These are phyloP conservation scores for Aspergillus udagawae DNA, from an alignment of 2,329 filamentous ascomycete genomes.

Conservation along the genomic window DNA sequence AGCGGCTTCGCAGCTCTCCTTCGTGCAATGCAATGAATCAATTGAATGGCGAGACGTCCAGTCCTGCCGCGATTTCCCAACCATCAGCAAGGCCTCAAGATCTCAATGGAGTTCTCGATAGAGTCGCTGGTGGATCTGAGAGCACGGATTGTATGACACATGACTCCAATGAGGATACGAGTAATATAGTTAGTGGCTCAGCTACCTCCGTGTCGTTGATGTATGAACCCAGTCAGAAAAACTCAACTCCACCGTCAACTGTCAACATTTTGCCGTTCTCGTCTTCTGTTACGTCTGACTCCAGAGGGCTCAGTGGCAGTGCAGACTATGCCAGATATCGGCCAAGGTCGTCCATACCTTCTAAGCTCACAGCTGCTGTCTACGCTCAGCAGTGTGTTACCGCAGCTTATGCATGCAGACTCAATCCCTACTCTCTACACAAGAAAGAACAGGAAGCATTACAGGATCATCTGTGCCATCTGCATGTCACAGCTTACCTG, in stretches of 20 bases:
- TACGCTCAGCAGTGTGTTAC: conserved; percentile 90
- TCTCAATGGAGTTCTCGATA: conserved; percentile 1
- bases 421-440: conserved; percentile 87
- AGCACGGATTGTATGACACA: conserved; percentile 12
- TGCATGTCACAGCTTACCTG: conserved; percentile 90
- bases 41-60: not conserved
- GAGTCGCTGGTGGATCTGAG: conserved; percentile 11
- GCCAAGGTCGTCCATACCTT: conserved; percentile 79
- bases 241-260: conserved; percentile 24
- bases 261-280: conserved; percentile 13
- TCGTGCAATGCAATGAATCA: conserved; percentile 5
- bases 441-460: conserved; percentile 77
- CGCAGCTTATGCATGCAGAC: conserved; percentile 81
- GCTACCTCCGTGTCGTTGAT: conserved; percentile 23
- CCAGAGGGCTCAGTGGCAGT: conserved; percentile 21
- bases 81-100: conserved; percentile 4
- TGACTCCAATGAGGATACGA: conserved; percentile 16
- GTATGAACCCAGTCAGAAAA: conserved; percentile 20
- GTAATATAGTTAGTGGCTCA: conserved; percentile 23
- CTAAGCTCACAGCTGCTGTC: conserved; percentile 64
- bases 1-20: conserved; percentile 13
- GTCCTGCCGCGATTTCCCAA: not conserved
- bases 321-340: conserved; percentile 50
- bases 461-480: conserved; percentile 74
- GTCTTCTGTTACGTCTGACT: conserved; percentile 12